phyloP scores from a whole-genome alignment of 225 moss, liverwort and hornwort genomes.

The Polytrichum commune region DNA sequence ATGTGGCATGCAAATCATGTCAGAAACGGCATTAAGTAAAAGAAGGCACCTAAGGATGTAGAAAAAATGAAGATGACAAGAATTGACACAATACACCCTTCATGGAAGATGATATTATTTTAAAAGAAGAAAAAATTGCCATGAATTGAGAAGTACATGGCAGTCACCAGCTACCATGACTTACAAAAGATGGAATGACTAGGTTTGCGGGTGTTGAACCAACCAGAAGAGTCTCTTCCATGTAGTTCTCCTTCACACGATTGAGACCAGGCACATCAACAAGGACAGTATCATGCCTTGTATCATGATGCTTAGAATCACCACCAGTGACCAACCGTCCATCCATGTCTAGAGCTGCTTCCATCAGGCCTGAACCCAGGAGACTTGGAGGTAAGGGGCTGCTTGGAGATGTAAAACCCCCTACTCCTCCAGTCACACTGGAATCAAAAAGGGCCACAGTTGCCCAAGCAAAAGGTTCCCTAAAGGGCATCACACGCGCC shows the following conservation, averaged over 20 bases:
- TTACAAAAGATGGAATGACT: background rate
- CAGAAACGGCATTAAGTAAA: background rate
- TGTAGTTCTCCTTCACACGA: constrained; percentile 97
- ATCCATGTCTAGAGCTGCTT: constrained; percentile 67
- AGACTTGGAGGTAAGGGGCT: constrained; percentile 82
- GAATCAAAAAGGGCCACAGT: constrained; percentile 90
- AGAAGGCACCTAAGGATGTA: background rate
- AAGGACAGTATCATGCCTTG: constrained; percentile 72
- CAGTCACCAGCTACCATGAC: background rate
- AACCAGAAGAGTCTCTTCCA: constrained; percentile 93
- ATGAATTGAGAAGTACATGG: background rate
- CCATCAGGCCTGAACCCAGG: constrained; percentile 70
- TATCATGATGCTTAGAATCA: constrained; percentile 59
- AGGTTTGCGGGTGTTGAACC: constrained; percentile 9
- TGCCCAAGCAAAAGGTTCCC: constrained; percentile 97
- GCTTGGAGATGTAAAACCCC: constrained; percentile 95
- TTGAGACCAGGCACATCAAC: constrained; percentile 93
- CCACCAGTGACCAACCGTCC: constrained; percentile 42
- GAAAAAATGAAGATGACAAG: background rate
- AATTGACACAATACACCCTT: background rate
- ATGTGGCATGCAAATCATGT: background rate
- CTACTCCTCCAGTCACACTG: constrained; percentile 82
- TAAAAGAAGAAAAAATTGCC: background rate
- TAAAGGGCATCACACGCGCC: constrained; percentile 97
- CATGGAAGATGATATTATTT: too few species aligned